Percentiles rank a stretch among this genome's conserved stretches.
These are phyloP conservation scores for Trichoderma lentiforme DNA, from an alignment of 2,329 filamentous ascomycete species.

Conservation along the genomic window DNA sequence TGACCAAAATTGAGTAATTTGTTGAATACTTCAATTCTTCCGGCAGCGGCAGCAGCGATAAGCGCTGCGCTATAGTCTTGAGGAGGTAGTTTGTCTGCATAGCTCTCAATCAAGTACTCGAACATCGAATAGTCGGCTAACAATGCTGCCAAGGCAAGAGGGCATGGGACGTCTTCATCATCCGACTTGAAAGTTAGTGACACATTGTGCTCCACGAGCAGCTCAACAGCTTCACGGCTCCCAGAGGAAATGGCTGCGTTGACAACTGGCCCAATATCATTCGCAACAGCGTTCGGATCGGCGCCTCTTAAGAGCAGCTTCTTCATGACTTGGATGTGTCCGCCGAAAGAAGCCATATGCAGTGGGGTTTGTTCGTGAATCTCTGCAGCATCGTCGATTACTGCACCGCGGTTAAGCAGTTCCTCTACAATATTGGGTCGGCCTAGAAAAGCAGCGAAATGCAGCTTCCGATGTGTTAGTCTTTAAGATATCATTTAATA, in stretches of 20 bases:
- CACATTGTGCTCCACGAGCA: slow-evolving; percentile 39
- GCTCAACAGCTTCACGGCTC: slow-evolving; percentile 38
- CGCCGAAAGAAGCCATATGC: slow-evolving; percentile 38
- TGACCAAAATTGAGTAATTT: slow-evolving; percentile 34
- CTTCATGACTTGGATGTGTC: slow-evolving; percentile 40
- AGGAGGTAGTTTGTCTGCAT: slow-evolving; percentile 36
- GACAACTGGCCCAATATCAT: slow-evolving; percentile 33
- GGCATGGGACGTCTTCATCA: slow-evolving; percentile 26
- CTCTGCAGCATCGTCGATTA: slow-evolving; percentile 35
- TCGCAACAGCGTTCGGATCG: slow-evolving; percentile 33
- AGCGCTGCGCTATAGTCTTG: slow-evolving; percentile 40
- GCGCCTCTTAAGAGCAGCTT: slow-evolving; percentile 38
- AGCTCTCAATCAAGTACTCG: slow-evolving; percentile 39
- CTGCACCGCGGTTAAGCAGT: slow-evolving; percentile 33
- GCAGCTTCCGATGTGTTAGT: slow-evolving; percentile 23
- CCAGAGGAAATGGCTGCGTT: slow-evolving; percentile 42
- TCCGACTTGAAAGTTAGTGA: slow-evolving; percentile 25
- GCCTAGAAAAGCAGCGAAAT: slow-evolving; percentile 32
- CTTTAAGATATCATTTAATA: not conserved
- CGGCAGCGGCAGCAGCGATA: slow-evolving; percentile 36
- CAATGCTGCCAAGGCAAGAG: slow-evolving; percentile 37
- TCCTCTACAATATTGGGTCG: slow-evolving; percentile 36
- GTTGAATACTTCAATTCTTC: slow-evolving; percentile 40
- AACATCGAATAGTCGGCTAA: slow-evolving; percentile 40
- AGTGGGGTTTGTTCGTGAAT: slow-evolving; percentile 34